These are phyloP conservation scores for Nitzschia sp. DNA, from an alignment of 108 stramenopile species.

Conservation along the genomic window DNA sequence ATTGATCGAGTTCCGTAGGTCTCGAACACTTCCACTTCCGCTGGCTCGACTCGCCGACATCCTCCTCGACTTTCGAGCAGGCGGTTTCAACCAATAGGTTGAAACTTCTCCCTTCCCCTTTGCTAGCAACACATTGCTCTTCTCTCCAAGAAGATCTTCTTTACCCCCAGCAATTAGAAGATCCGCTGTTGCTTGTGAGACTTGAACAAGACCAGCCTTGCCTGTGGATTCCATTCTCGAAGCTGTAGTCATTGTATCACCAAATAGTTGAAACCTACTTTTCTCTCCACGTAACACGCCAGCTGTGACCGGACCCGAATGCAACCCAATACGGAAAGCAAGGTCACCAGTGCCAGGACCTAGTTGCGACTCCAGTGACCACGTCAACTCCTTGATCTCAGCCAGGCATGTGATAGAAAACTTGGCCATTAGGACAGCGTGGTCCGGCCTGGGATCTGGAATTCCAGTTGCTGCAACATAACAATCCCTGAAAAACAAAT, in stretches of 20 bases:
- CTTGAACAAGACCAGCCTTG: slow-evolving; percentile 13
- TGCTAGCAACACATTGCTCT: slow-evolving; percentile 2
- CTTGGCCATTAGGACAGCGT: slow-evolving; percentile 36
- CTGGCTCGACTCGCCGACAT: neutral
- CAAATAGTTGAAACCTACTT: slow-evolving; percentile 44
- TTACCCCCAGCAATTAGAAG: slow-evolving; percentile 22
- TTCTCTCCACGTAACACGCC: slow-evolving; percentile 12
- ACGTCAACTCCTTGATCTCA: slow-evolving; percentile 16
- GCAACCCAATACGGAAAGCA: slow-evolving; percentile 26
- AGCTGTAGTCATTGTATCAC: slow-evolving; percentile 58
- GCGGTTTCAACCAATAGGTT: slow-evolving; percentile 26
- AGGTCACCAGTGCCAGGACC: slow-evolving; percentile 40
- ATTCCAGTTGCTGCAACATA: slow-evolving; percentile 42
- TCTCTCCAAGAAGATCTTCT: slow-evolving; percentile 16
- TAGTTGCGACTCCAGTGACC: slow-evolving; percentile 9
- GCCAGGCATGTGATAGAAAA: slow-evolving; percentile 25
- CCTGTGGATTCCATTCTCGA: slow-evolving; percentile 23
- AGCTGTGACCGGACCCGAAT: slow-evolving; percentile 18
- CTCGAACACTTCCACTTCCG: neutral
- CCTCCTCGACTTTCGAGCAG: neutral
- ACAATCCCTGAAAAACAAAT: slow-evolving; percentile 16
- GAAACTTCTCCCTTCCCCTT: slow-evolving; percentile 26
- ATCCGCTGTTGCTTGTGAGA: slow-evolving; percentile 26
- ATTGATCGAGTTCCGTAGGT: neutral
- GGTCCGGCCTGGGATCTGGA: slow-evolving; percentile 34